Percentiles rank a stretch among this genome's conserved stretches.
Conservation (phyloP, 129 eudicot species). For the Centaurea solstitialis region DNA sequence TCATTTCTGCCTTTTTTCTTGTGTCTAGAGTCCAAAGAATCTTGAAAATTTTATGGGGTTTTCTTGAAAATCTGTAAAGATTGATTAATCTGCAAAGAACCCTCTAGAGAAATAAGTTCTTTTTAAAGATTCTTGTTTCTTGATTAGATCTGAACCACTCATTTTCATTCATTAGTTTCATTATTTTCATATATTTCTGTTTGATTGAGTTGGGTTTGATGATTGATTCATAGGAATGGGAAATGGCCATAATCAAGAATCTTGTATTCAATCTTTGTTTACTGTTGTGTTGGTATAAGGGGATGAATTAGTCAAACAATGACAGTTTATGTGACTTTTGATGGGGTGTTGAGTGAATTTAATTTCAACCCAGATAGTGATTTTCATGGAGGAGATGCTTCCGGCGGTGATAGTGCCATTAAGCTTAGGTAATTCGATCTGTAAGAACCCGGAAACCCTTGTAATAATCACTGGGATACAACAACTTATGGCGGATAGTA, state of each 20-base stretch:
- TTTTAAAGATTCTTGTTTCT: constrained; percentile 24
- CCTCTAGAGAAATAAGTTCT: not conserved
- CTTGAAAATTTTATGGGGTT: constrained; percentile 28
- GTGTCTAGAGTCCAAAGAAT: constrained; percentile 32
- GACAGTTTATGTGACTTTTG: constrained; percentile 55
- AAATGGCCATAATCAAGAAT: constrained; percentile 23
- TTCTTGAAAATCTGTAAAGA: constrained; percentile 15
- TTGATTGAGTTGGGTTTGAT: constrained; percentile 21
- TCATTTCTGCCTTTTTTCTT: constrained; percentile 30
- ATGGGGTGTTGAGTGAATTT: constrained; percentile 43
- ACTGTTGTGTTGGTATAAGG: constrained; percentile 25
- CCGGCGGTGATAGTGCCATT: constrained; percentile 59
- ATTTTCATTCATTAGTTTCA: constrained; percentile 11
- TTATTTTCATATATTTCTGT: not conserved
- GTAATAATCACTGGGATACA: constrained; percentile 38
- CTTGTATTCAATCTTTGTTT: constrained; percentile 13
- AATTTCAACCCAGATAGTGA: constrained; percentile 45
- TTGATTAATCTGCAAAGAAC: constrained; percentile 15
- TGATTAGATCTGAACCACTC: constrained; percentile 47
- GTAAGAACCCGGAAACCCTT: constrained; percentile 35
- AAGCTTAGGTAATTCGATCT: constrained; percentile 50
- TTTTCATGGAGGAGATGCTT: constrained; percentile 68
- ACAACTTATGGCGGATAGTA: constrained; percentile 35
- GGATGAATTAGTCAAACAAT: constrained; percentile 66
- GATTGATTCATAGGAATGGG: constrained; percentile 33